Evolutionary conservation across 257 asterid species (phyloP).

Genomic region (Rhazya stricta): DNA sequence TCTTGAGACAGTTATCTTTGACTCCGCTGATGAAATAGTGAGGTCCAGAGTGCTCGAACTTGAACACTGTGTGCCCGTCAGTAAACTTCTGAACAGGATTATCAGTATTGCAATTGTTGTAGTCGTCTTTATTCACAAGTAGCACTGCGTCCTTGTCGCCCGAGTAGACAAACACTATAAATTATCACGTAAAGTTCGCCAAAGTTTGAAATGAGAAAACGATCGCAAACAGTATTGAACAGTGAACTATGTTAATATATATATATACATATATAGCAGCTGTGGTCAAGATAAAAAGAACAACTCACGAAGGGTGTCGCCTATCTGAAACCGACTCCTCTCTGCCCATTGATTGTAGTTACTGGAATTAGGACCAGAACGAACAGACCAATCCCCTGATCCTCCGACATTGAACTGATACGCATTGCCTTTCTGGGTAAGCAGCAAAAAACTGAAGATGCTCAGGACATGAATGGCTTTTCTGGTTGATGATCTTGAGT

Average conservation of each 20-base stretch:
- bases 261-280: not conserved
- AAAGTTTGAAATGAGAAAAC: not conserved
- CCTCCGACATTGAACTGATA: conserved; percentile 71
- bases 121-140: conserved; percentile 53
- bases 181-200: not conserved
- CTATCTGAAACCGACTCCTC: conserved; percentile 31
- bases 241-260: too few species aligned
- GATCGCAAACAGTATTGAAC: too few species aligned
- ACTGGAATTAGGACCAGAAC: conserved; percentile 44
- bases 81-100: conserved; percentile 41
- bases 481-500: conserved; percentile 5
- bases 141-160: conserved; percentile 61
- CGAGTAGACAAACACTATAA: conserved; percentile 58
- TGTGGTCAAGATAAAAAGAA: not conserved
- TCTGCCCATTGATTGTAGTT: conserved; percentile 38
- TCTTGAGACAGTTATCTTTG: conserved; percentile 57
- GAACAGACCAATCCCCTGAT: conserved; percentile 55
- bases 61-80: conserved; percentile 51
- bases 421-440: conserved; percentile 38
- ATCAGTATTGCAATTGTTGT: conserved; percentile 44
- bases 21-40: conserved; percentile 75
- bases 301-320: conserved; percentile 33
- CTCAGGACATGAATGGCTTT: conserved; percentile 21
- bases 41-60: conserved; percentile 52
- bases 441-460: conserved; percentile 28